Evolutionary conservation across 1,139 yeast species (phyloP).

Genomic region (Saccharomycopsis hybrid): DNA sequence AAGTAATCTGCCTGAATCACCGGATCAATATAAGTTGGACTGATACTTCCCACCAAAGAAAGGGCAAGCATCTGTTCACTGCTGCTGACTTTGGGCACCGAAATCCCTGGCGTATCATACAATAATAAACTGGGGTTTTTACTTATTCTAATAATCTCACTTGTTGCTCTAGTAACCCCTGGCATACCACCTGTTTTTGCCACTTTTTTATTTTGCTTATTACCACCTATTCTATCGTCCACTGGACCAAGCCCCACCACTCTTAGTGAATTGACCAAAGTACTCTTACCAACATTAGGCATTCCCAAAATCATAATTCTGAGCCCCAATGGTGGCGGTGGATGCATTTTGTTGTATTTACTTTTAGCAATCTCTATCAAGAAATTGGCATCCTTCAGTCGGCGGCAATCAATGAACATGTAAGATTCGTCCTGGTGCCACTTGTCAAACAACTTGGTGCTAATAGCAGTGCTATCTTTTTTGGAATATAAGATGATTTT

Average conservation of each 20-base stretch:
- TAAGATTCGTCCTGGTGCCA: constrained; percentile 59
- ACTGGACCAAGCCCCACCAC: constrained; percentile 40
- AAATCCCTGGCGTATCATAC: constrained; percentile 91
- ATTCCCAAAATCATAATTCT: constrained; percentile 78
- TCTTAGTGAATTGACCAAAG: constrained; percentile 71
- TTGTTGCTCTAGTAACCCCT: constrained; percentile 80
- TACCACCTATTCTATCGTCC: constrained; percentile 14
- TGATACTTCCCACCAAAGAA: constrained; percentile 74
- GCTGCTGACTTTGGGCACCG: constrained; percentile 66
- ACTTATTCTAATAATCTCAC: constrained; percentile 65
- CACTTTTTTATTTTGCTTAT: constrained; percentile 45
- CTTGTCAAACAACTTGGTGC: constrained; percentile 32
- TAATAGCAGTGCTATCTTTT: constrained; percentile 38
- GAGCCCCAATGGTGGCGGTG: constrained; percentile 80
- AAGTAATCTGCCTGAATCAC: constrained; percentile 83
- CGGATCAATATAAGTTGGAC: constrained; percentile 66
- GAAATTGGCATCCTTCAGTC: constrained; percentile 41
- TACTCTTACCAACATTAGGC: constrained; percentile 99
- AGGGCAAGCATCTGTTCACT: constrained; percentile 70
- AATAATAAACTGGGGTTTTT: constrained; percentile 62
- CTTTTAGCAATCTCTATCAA: constrained; percentile 46
- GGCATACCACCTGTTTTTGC: constrained; percentile 86
- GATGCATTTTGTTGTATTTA: constrained; percentile 39
- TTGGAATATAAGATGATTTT: constrained; percentile 65
- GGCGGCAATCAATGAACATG: constrained; percentile 56